phyloP scores from a whole-genome alignment of 768 basidiomycete genomes.

The Lactifluus subvellereus region DNA sequence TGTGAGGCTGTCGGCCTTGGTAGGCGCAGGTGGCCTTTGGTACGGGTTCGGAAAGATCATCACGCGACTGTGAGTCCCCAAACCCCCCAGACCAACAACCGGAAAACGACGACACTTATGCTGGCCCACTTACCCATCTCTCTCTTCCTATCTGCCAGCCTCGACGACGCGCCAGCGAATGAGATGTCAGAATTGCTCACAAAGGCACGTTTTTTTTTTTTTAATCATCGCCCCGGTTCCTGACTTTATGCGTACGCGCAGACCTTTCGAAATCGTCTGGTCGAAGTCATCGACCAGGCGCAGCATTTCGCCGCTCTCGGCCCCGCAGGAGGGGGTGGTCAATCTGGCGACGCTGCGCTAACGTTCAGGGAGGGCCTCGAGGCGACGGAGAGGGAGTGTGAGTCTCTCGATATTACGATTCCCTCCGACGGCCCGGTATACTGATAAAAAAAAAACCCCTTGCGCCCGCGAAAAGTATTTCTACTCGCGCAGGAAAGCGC shows the following conservation, averaged over 20 bases:
- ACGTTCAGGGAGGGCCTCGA: conserved; percentile 89
- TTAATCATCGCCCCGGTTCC: not conserved
- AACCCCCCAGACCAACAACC: too few relatives aligned
- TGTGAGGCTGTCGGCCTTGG: conserved; percentile 75
- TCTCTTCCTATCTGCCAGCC: conserved; percentile 37
- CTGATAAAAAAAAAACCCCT: not conserved
- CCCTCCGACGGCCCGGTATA: conserved; percentile 3
- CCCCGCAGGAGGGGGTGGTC: conserved; percentile 45
- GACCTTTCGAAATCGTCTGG: conserved; percentile 72
- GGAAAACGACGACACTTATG: not conserved
- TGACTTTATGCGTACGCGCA: conserved; percentile 27
- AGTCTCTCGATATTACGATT: conserved; percentile 30
- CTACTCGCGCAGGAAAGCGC: conserved; percentile 77
- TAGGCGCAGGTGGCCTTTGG: conserved; percentile 86
- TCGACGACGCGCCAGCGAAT: conserved; percentile 68
- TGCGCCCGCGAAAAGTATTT: conserved; percentile 54
- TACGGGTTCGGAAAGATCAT: conserved; percentile 88
- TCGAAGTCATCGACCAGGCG: conserved; percentile 81
- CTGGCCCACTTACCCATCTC: not conserved
- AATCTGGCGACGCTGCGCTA: conserved; percentile 55
- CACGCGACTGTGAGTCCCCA: conserved; percentile 62
- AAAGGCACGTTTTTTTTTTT: conserved; percentile 40
- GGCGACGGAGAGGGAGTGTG: conserved; percentile 86
- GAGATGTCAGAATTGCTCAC: conserved; percentile 68
- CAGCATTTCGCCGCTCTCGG: conserved; percentile 79